These are phyloP conservation scores for Aspergillus transmontanensis DNA, from an alignment of 2,329 filamentous ascomycete species.

Conservation along the genomic window DNA sequence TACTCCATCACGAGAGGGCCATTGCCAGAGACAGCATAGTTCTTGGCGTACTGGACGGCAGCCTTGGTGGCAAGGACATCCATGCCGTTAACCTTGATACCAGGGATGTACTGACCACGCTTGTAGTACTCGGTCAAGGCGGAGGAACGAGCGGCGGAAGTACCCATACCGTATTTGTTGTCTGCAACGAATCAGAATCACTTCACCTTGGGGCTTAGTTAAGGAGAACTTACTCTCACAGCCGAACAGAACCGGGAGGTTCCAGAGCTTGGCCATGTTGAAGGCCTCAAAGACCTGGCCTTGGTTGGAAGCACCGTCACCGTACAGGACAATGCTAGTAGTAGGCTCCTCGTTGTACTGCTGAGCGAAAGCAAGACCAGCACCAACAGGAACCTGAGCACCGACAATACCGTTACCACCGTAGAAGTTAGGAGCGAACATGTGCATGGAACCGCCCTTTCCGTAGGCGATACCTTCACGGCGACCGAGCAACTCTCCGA, in stretches of 20 bases:
- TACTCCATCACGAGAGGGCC: conserved; percentile 97
- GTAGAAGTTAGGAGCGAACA: conserved; percentile 98
- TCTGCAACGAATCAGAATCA: conserved; percentile 57
- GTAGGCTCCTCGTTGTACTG: conserved; percentile 89
- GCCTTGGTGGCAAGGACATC: conserved; percentile 97
- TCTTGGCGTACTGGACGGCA: conserved; percentile 89
- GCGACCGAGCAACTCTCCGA: conserved; percentile 92
- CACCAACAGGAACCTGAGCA: conserved; percentile 95
- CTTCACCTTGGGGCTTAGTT: neutral
- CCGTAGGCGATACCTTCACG: conserved; percentile 97
- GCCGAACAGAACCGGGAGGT: conserved; percentile 90
- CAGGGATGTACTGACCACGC: conserved; percentile 98
- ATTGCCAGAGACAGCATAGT: conserved; percentile 79
- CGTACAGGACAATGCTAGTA: conserved; percentile 86
- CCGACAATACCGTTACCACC: conserved; percentile 99
- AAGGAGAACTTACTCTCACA: conserved; percentile 80
- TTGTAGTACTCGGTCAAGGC: conserved; percentile 99
- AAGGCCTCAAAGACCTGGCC: conserved; percentile 99
- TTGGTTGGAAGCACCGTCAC: conserved; percentile 98
- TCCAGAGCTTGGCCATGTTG: conserved; percentile 99
- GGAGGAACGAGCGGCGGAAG: conserved; percentile 87
- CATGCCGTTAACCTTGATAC: conserved; percentile 99
- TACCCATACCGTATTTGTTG: conserved; percentile 99
- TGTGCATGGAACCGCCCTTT: conserved; percentile 99
- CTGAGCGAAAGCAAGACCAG: conserved; percentile 94